Evolutionary conservation across 805 yeast species (phyloP).

Genomic region (Candida dendrica): DNA sequence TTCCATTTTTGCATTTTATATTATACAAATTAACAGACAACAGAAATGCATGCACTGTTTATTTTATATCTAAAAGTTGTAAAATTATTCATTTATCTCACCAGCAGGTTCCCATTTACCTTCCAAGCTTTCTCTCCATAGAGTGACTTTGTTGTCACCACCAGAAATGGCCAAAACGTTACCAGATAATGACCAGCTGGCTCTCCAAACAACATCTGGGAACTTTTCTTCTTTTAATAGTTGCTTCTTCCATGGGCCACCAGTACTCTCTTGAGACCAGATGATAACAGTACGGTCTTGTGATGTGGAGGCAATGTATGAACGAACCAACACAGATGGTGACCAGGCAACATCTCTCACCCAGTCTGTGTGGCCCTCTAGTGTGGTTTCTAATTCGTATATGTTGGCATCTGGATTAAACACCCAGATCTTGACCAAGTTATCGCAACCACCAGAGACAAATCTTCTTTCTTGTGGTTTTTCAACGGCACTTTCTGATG

Average conservation of each 20-base stretch:
- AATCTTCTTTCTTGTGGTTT: constrained; percentile 56
- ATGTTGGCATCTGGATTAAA: constrained; percentile 47
- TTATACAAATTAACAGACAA: too few species aligned
- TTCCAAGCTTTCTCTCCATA: constrained; percentile 91
- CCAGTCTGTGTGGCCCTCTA: constrained; percentile 96
- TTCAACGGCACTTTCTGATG: constrained; percentile 22
- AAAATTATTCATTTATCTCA: constrained; percentile 68
- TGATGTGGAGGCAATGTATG: constrained; percentile 93
- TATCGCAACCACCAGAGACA: constrained; percentile 94
- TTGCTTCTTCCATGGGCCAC: constrained; percentile 75
- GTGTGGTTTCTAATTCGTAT: constrained; percentile 65
- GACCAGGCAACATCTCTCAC: constrained; percentile 99
- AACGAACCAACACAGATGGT: constrained; percentile 77
- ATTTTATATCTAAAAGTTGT: not conserved
- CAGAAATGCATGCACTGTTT: not conserved
- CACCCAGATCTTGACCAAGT: constrained; percentile 87
- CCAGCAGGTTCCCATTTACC: constrained; percentile 99
- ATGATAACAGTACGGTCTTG: constrained; percentile 92
- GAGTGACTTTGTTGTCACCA: constrained; percentile 91
- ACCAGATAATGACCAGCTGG: constrained; percentile 95
- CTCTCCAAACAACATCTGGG: constrained; percentile 98
- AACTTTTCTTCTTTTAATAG: constrained; percentile 70
- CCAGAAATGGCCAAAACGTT: constrained; percentile 92
- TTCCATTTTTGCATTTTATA: too few species aligned
- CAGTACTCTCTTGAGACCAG: constrained; percentile 78